Base-by-base conservation (phyloP, 1,284 basidiomycete species). In the Sanghuangporus sanghuang region DNA sequence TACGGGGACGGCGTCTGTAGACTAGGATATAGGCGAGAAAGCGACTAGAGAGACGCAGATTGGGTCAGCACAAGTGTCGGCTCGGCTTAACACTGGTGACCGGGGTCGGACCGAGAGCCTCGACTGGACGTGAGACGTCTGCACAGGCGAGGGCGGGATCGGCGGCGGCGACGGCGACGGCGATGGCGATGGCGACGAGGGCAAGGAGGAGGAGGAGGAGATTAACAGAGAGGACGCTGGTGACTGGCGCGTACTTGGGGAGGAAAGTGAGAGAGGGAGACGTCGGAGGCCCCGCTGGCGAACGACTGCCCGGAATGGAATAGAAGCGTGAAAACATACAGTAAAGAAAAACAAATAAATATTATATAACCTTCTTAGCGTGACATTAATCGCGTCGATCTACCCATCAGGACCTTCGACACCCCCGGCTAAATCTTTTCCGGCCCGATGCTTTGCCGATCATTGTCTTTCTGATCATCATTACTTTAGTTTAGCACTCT, bases 1-100 rank as follows among this genome's bases (percentile, higher is more conserved):
- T 27, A 39, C 58, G 58, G 32, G 35, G 53, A 62, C 32, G 61
- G 55, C 48, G 60, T 23, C 59, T 61, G 42, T 58, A 42, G 57
- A 48, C 49, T 60, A 62, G 35, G 59, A 55, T 18, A 27, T 59
- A 46, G 44, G 58, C 48, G 58, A 50, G 48, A 54, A 44, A 38
- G 39, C 61, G 61, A 56, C 53, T 5, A 21, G 40, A 23, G 35
- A 40, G 35, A 18, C 9, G 23, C n/a, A 38, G 54, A 57, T n/a
- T 23, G 36, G 39, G 39, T 27, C 35, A 44, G 27, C 16, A 44
- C 44, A 44, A 44, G 56, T 44, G 56, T 44, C 40, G 56, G 56
- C 23, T 42, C 44, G 38, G 40, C 21, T 57, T 12, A 57, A 23
- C 23, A 57, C 44, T 18, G 56, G 56, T 42, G 53, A 42, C 57